phyloP scores from a whole-genome alignment of 345 rosid species.

The Lumnitzera racemosa region DNA sequence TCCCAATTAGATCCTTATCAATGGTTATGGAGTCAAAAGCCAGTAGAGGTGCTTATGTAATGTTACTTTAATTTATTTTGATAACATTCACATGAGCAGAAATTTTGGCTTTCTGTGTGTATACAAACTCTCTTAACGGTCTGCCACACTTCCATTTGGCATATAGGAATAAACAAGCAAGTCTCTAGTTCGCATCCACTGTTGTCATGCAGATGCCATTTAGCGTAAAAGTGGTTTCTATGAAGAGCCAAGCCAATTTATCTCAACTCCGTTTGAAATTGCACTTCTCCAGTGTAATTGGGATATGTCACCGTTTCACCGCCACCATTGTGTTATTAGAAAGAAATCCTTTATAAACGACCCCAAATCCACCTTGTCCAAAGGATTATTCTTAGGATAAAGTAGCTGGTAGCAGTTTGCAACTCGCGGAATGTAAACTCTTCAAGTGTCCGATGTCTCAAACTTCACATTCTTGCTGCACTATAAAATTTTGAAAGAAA shows the following conservation, averaged over 20 bases:
- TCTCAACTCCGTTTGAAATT: slow-evolving; percentile 95
- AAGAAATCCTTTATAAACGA: slow-evolving; percentile 88
- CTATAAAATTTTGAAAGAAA: slow-evolving; percentile 28
- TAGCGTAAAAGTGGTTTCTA: slow-evolving; percentile 75
- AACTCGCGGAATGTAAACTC: slow-evolving; percentile 77
- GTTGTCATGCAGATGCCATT: slow-evolving; percentile 84
- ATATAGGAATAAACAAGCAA: slow-evolving; percentile 95
- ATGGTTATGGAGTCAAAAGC: not conserved
- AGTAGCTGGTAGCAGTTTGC: slow-evolving; percentile 71
- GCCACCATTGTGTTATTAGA: slow-evolving; percentile 67
- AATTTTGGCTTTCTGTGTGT: no score
- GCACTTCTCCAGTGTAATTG: slow-evolving; percentile 74
- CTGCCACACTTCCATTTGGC: slow-evolving; percentile 96
- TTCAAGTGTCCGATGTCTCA: slow-evolving; percentile 75
- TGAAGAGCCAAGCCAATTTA: slow-evolving; percentile 97
- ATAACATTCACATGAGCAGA: no score
- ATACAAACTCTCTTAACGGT: slow-evolving; percentile 69
- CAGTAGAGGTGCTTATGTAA: not conserved
- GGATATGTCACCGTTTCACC: slow-evolving; percentile 91
- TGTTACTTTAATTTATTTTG: no score
- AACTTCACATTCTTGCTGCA: slow-evolving; percentile 86
- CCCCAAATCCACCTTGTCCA: slow-evolving; percentile 98
- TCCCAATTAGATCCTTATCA: no score
- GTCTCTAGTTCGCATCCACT: slow-evolving; percentile 64
- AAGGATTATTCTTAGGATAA: slow-evolving; percentile 63